phyloP scores from a whole-genome alignment of 306 rosid genomes.

The Prosopis cineraria region DNA sequence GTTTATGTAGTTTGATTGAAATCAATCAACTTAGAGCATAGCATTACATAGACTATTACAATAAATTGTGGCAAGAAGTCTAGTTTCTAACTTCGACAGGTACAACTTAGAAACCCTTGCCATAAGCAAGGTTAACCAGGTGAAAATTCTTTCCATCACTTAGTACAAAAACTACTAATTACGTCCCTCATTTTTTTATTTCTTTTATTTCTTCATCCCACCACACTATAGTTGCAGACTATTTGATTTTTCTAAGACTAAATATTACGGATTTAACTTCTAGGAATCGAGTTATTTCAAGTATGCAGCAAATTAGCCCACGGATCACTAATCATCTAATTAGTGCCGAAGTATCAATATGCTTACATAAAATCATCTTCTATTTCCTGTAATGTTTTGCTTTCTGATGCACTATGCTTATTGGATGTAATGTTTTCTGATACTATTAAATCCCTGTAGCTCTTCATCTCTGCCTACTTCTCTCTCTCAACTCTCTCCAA shows the following conservation, averaged over 20 bases:
- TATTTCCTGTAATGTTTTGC: slow-evolving; percentile 89
- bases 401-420: slow-evolving; percentile 75
- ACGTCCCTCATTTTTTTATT: not conserved
- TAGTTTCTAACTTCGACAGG: slow-evolving; percentile 28
- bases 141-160: slow-evolving; percentile 37
- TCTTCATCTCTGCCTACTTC: slow-evolving; percentile 81
- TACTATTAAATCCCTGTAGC: slow-evolving; percentile 97
- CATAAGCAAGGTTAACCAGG: slow-evolving; percentile 26
- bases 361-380: slow-evolving; percentile 96
- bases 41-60: not conserved
- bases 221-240: slow-evolving; percentile 33
- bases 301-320: slow-evolving; percentile 35
- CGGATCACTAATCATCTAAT: slow-evolving; percentile 34
- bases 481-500: slow-evolving; percentile 91
- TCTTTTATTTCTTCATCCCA: not conserved
- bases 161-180: slow-evolving; percentile 30
- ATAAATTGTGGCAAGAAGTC: slow-evolving; percentile 17
- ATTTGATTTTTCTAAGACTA: slow-evolving; percentile 32
- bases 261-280: slow-evolving; percentile 36
- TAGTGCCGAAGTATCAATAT: slow-evolving; percentile 40
- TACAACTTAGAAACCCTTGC: slow-evolving; percentile 32
- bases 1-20: no score
- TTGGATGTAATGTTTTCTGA: slow-evolving; percentile 93
- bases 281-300: slow-evolving; percentile 26
- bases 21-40: not conserved